Base-by-base conservation (phyloP, 805 yeast genomes). In the Pichia phayaonensis region DNA sequence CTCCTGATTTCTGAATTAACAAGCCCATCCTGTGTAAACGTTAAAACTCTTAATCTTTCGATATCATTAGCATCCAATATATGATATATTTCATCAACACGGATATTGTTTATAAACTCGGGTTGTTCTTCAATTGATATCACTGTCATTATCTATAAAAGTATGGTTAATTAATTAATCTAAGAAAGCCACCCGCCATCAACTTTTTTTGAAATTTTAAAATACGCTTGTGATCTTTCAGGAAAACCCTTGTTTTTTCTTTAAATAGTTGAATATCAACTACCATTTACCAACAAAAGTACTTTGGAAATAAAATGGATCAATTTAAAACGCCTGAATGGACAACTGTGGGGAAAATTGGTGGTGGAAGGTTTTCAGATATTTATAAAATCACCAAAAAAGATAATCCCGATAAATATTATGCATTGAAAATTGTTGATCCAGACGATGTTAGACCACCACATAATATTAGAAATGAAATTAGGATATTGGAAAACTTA, bases 401-500 rank as follows among this genome's bases (percentile, higher is more conserved):
- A 15, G 66, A 61, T 27, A 26, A 23, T 6, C 18, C 38, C 2
- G n/a, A 34, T 20, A 16, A 20, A 22, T 12, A 23, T 8, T 72
- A 67, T 10, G 84, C 81, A 0, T 54, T 80, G 42, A 80, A 80
- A 57, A 60, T 72, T 20, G 69, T 75, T 1, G 72, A 73, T 18
- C 74, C 75, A 4, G 80, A 74, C 42, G 78, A 73, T 40, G 79
- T 76, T 49, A 61, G 65, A 20, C 75, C 80, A 2, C 86, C 86
- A 2, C 86, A 80, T 56, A 67, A 68, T 52, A 69, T 77, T n/a
- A 49, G 67, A 22, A 70, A 67, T 42, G 86, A 80, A 58, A 55
- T 76, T 36, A 62, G 61, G 24, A 58, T 78, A 4, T 59, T 81
- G 40, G 41, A 56, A 24, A 48, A 53, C 36, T 38, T 64, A 40